These are phyloP conservation scores for Parsonsia alboflavescens DNA, from an alignment of 257 asterid genomes.

Conservation along the genomic window DNA sequence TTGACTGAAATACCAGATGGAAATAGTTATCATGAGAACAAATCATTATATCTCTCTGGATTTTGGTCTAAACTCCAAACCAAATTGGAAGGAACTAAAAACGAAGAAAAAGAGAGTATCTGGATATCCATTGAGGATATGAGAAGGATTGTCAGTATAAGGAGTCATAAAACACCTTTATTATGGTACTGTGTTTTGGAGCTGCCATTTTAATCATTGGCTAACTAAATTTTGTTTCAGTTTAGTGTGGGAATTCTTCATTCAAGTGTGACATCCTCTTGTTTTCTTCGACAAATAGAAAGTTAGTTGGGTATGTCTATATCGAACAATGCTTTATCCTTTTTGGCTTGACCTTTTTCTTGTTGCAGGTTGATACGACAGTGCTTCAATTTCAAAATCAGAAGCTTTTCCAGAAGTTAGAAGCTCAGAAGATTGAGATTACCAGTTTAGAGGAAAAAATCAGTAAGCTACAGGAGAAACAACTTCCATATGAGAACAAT, in stretches of 20 bases:
- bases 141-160: not conserved
- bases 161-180: not conserved
- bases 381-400: constrained; percentile 94
- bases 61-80: not conserved
- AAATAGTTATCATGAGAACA: not conserved
- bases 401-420: constrained; percentile 84
- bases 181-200: not conserved
- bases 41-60: not conserved
- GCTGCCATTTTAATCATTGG: not conserved
- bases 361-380: constrained; percentile 72
- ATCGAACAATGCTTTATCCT: not conserved
- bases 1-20: not conserved
- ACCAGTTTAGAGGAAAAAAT: constrained; percentile 49
- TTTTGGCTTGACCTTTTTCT: constrained; percentile 1
- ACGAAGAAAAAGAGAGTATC: not conserved
- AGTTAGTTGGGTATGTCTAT: not conserved
- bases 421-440: constrained; percentile 79
- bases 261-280: not conserved
- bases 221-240: not conserved
- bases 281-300: not conserved
- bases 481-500: constrained; percentile 48
- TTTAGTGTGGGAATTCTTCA: not conserved
- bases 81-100: not conserved
- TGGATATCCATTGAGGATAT: not conserved
- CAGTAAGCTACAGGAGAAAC: constrained; percentile 51